Evolutionary conservation across 495 filamentous ascomycete genomes (phyloP).

Genomic region (Xylaria castorea): DNA sequence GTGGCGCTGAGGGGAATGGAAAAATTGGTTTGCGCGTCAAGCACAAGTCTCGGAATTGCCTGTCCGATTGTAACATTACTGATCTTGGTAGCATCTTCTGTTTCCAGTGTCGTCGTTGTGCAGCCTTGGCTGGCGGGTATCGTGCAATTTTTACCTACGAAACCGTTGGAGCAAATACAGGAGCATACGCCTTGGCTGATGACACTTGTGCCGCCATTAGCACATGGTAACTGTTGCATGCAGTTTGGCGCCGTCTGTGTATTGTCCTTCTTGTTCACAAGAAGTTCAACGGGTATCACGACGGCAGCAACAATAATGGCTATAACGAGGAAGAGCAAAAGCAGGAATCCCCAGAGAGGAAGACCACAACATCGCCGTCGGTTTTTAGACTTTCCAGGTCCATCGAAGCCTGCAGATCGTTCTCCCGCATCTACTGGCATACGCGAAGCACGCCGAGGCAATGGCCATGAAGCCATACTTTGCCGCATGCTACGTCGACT

Average conservation of each 20-base stretch:
- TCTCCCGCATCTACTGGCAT: conserved; percentile 28
- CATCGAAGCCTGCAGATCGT: conserved; percentile 27
- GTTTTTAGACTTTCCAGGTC: conserved; percentile 31
- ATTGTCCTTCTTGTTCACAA: conserved; percentile 63
- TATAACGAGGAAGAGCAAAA: conserved; percentile 70
- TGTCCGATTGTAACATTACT: conserved; percentile 80
- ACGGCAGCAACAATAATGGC: conserved; percentile 85
- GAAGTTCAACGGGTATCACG: conserved; percentile 82
- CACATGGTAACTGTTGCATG: conserved; percentile 63
- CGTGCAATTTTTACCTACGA: conserved; percentile 78
- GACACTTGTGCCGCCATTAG: conserved; percentile 82
- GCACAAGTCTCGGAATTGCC: conserved; percentile 75
- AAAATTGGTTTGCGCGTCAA: conserved; percentile 69
- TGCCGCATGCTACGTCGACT: conserved; percentile 58
- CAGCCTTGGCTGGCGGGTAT: conserved; percentile 68
- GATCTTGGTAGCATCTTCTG: conserved; percentile 49
- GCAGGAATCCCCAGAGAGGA: conserved; percentile 77
- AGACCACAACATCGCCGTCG: conserved; percentile 73
- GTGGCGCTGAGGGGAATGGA: conserved; percentile 72
- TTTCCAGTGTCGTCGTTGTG: conserved; percentile 65
- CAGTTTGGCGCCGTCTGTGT: conserved; percentile 50
- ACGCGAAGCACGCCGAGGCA: conserved; percentile 42
- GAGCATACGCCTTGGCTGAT: conserved; percentile 70
- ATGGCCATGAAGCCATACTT: conserved; percentile 51
- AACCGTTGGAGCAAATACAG: conserved; percentile 87